A percentile compares a stretch with the other conserved stretches of the same genome.
phyloP scores from a whole-genome alignment of 2,329 filamentous ascomycete genomes.

The Apiospora arundinis region DNA sequence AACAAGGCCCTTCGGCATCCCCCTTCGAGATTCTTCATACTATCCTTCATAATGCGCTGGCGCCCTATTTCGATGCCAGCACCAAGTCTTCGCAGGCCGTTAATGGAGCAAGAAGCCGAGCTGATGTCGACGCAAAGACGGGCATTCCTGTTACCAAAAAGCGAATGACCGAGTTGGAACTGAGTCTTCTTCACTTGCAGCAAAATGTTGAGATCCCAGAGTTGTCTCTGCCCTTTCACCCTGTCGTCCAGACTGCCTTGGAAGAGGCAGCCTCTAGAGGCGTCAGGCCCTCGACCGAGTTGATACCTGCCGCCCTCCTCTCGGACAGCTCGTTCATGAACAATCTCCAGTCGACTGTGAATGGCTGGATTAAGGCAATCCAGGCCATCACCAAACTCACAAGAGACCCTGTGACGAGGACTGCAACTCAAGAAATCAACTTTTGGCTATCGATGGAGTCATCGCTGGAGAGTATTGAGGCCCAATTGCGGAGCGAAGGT shows the following conservation, averaged over 20 bases:
- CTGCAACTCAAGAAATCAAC: conserved; percentile 96
- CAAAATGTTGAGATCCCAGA: conserved; percentile 99
- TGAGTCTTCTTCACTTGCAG: conserved; percentile 88
- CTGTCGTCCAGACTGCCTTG: conserved; percentile 84
- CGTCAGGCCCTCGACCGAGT: conserved; percentile 75
- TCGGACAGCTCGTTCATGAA: conserved; percentile 93
- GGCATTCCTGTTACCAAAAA: conserved; percentile 98
- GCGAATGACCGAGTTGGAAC: conserved; percentile 91
- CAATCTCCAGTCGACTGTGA: conserved; percentile 89
- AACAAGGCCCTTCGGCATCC: conserved; percentile 76
- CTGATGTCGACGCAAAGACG: conserved; percentile 89
- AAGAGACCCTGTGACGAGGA: conserved; percentile 76
- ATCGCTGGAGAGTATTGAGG: conserved; percentile 88
- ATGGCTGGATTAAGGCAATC: conserved; percentile 98
- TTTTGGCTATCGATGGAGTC: conserved; percentile 99
- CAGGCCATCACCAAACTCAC: conserved; percentile 95
- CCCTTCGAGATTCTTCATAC: conserved; percentile 94
- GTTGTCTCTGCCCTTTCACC: conserved; percentile 84
- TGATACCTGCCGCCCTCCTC: conserved; percentile 77
- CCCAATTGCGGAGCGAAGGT: conserved; percentile 85
- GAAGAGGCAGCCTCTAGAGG: conserved; percentile 75
- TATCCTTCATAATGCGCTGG: conserved; percentile 87
- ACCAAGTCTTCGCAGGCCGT: conserved; percentile 79
- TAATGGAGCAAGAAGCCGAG: conserved; percentile 71
- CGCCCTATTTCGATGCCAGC: conserved; percentile 96